Conservation (phyloP, 169 alveolate species). For the Cryptosporidium felis region DNA sequence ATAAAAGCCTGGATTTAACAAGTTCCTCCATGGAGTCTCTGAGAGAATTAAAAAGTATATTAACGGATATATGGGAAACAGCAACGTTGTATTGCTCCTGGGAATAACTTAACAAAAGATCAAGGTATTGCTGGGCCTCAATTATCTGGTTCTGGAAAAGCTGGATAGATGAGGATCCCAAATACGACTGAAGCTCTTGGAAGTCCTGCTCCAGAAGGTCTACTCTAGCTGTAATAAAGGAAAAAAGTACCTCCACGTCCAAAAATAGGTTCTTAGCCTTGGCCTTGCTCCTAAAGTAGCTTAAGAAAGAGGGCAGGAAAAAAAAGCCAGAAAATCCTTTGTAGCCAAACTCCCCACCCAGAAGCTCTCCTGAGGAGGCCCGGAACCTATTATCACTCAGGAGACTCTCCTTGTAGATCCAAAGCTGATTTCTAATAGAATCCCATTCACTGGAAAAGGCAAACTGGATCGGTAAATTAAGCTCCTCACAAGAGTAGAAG, state of each 20-base stretch:
- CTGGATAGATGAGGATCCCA: constrained; percentile 40
- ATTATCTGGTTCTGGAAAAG: constrained; percentile 61
- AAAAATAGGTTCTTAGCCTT: constrained; percentile 22
- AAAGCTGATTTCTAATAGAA: constrained; percentile 32
- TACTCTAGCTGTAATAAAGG: constrained; percentile 47
- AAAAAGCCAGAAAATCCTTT: background rate
- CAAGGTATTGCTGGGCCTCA: constrained; percentile 65
- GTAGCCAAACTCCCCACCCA: background rate
- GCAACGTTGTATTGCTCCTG: constrained; percentile 62
- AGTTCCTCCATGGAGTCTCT: constrained; percentile 57
- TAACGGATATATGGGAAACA: constrained; percentile 60
- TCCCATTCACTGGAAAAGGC: constrained; percentile 64
- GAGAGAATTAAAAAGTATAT: constrained; percentile 45
- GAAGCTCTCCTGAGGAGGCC: background rate
- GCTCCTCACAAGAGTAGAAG: constrained; percentile 55
- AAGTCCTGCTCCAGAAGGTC: constrained; percentile 49
- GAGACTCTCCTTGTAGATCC: constrained; percentile 28
- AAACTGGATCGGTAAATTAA: constrained; percentile 50
- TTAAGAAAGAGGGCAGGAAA: constrained; percentile 7
- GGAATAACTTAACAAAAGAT: constrained; percentile 26
- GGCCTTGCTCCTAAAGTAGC: constrained; percentile 8
- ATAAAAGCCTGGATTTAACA: constrained; percentile 58
- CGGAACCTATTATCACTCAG: background rate
- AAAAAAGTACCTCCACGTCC: constrained; percentile 59
- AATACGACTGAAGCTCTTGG: constrained; percentile 58